phyloP scores from a whole-genome alignment of 495 filamentous ascomycete genomes.

The Xylaria flabelliformis region DNA sequence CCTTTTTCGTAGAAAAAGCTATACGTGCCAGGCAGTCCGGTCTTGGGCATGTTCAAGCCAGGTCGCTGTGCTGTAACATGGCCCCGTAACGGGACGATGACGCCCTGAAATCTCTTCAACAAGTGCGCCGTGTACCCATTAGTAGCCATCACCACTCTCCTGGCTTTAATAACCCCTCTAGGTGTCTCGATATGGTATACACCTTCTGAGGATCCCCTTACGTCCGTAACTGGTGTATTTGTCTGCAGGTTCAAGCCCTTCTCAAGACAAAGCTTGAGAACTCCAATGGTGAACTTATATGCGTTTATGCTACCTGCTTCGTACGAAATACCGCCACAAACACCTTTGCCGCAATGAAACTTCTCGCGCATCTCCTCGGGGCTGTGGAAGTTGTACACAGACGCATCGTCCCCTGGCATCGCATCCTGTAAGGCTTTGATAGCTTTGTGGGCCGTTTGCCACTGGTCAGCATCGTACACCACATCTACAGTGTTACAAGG shows the following conservation, averaged over 20 bases:
- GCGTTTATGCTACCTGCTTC: constrained; percentile 68
- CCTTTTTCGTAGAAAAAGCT: constrained; percentile 66
- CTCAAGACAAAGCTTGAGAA: constrained; percentile 60
- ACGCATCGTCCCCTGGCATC: constrained; percentile 53
- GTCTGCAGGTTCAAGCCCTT: constrained; percentile 68
- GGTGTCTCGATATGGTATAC: constrained; percentile 59
- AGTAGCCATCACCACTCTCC: constrained; percentile 69
- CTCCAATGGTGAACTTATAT: constrained; percentile 67
- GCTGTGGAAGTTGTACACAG: constrained; percentile 52
- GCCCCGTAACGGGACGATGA: constrained; percentile 71
- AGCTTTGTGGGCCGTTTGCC: constrained; percentile 47
- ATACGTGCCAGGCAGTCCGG: constrained; percentile 60
- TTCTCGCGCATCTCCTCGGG: constrained; percentile 53
- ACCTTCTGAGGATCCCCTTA: constrained; percentile 42
- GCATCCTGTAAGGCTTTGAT: constrained; percentile 54
- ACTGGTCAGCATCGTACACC: constrained; percentile 58
- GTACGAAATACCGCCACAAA: constrained; percentile 62
- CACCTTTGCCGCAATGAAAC: constrained; percentile 52
- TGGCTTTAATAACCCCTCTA: constrained; percentile 59
- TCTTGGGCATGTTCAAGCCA: constrained; percentile 51
- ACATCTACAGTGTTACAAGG: constrained; percentile 64
- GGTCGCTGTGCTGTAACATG: constrained; percentile 69
- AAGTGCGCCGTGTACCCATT: constrained; percentile 74
- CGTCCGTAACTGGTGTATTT: constrained; percentile 58
- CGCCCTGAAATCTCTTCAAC: constrained; percentile 60